Conservation (phyloP, 106 monocot genomes). For the Iris macrosiphon region DNA sequence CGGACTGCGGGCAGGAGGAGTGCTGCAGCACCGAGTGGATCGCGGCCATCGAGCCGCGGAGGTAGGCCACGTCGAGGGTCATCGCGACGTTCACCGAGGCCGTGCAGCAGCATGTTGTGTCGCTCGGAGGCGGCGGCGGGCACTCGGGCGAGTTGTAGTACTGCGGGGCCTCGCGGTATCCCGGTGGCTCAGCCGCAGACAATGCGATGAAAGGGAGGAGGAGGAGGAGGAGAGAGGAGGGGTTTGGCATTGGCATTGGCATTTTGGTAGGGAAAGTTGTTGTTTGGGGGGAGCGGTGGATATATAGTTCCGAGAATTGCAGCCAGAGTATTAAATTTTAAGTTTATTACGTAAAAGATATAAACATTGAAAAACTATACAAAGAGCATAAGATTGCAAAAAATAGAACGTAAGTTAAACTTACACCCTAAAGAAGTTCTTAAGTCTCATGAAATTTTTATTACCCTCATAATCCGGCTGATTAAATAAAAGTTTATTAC, state of each 20-base stretch:
- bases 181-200: background rate
- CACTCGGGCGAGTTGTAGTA: slow-evolving; percentile 61
- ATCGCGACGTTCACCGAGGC: slow-evolving; percentile 52
- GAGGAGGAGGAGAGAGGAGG: slow-evolving; percentile 4
- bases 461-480: too few relatives aligned
- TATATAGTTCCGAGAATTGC: too few relatives aligned
- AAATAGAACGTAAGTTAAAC: too few relatives aligned
- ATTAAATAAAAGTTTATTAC: too few relatives aligned
- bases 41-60: slow-evolving; percentile 65
- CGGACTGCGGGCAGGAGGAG: slow-evolving; percentile 52
- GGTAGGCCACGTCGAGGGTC: slow-evolving; percentile 63
- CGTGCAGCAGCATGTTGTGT: background rate
- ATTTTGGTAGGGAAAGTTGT: background rate
- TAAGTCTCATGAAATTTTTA: too few relatives aligned
- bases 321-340: too few relatives aligned
- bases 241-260: background rate
- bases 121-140: slow-evolving; percentile 32
- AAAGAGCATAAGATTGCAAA: too few relatives aligned
- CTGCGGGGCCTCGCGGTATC: slow-evolving; percentile 49
- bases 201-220: background rate
- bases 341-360: too few relatives aligned
- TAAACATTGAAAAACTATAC: too few relatives aligned
- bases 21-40: slow-evolving; percentile 63
- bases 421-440: too few relatives aligned
- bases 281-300: too few relatives aligned